These are phyloP conservation scores for Tolypocladium sp. DNA, from an alignment of 2,329 filamentous ascomycete species.

Conservation along the genomic window DNA sequence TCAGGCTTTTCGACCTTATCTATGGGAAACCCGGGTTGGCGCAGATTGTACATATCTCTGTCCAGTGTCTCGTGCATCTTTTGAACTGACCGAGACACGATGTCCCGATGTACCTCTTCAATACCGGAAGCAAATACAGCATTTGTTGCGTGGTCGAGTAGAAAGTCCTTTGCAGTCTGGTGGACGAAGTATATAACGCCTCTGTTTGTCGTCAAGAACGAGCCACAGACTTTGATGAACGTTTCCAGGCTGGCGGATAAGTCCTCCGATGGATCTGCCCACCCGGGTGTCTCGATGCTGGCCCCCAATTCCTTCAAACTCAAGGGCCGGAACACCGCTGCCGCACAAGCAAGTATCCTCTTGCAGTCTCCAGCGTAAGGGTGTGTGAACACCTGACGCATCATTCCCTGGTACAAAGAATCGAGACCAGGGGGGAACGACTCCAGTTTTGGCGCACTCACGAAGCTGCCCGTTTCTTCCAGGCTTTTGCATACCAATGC, in stretches of 20 bases:
- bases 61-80: conserved; percentile 15
- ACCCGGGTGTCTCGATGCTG: neutral
- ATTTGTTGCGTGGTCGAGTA: conserved; percentile 21
- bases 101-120: conserved; percentile 14
- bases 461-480: neutral
- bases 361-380: neutral
- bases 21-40: conserved; percentile 1
- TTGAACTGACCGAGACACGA: conserved; percentile 25
- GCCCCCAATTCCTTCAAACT: neutral
- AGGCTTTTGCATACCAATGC: conserved; percentile 5
- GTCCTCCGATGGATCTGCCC: neutral
- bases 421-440: conserved; percentile 22
- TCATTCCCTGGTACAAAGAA: neutral
- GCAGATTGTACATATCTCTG: conserved; percentile 25
- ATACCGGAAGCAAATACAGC: conserved; percentile 4
- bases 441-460: conserved; percentile 6
- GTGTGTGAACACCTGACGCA: neutral
- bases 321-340: neutral
- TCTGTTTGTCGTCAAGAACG: conserved; percentile 23
- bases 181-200: conserved; percentile 25
- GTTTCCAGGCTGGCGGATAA: conserved; percentile 5
- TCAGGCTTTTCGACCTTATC: conserved; percentile 5
- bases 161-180: conserved; percentile 33
- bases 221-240: conserved; percentile 13
- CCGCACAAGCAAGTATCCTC: neutral